Evolutionary conservation across 176 grass and related monocot genomes (phyloP), one percentile per base, ranked within the genome.

Genomic region (Themeda triandra): DNA sequence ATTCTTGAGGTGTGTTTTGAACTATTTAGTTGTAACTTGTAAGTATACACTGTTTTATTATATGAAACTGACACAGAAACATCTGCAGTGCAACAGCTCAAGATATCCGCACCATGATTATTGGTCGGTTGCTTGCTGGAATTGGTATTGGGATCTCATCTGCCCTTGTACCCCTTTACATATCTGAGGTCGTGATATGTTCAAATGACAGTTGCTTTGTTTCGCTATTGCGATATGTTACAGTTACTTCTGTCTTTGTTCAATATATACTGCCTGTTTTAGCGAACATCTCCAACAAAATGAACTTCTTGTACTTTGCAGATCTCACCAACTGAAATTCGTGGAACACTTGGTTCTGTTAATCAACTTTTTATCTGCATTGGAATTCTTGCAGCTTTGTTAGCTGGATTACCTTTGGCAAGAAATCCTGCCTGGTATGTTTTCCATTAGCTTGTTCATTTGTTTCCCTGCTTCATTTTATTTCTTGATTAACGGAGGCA

Each of bases 261-360:
- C 63, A 78, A 66, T 40, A 60, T 35, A 5, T 73, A 70, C 32
- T 14, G 31, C 19, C 25, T 73, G 8, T 68, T 45, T 69, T 28
- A 14, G 41, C 17, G 54, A 48, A 71, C 48, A 58, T 87, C 27
- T n/a, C 24, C 51, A 66, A 35, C 69, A 39, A 39, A 83, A 35
- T 83, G 51, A 84, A 31, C 12, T 87, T 82, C 69, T 85, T 75
- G 8, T 25, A 62, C 54, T 21, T 37, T 84, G 71, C 85, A 99
- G 96, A 99, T 99, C 29, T 96, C 96, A 88, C 96, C 96, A 71
- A 99, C 96, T 90, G 96, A 99, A 94, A 99, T 99, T 42, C 93
- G 96, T 87, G 96, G 96, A 81, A 86, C 96, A 79, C 96, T 99
- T 91, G 96, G 96, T n/a, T 89, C 96, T 0, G 80, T 94, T 72